Conservation (phyloP, 176 grass and related monocot species). For the Cenchrus fungigraminus region DNA sequence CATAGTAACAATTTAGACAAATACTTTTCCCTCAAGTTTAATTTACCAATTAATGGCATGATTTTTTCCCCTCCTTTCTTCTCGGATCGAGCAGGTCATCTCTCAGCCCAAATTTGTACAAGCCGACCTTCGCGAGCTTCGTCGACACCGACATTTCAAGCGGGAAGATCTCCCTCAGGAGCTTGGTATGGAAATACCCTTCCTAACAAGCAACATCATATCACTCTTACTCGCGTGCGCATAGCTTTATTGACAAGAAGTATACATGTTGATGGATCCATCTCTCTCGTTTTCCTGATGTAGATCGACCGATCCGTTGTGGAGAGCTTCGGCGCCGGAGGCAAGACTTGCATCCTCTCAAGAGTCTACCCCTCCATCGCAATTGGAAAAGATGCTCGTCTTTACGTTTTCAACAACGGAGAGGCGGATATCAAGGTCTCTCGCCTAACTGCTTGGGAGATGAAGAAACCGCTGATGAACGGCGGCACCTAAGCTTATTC, state of each 20-base stretch:
- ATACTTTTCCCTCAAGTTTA: background rate
- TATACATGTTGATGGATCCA: background rate
- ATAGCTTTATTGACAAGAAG: background rate
- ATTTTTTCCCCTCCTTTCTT: background rate
- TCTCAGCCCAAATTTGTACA: constrained; percentile 50
- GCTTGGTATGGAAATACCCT: constrained; percentile 37
- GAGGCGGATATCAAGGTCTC: constrained; percentile 44
- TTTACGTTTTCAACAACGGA: constrained; percentile 79
- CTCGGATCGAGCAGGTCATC: constrained; percentile 49
- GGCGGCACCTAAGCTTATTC: background rate
- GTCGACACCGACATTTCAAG: constrained; percentile 51
- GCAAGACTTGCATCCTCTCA: constrained; percentile 66
- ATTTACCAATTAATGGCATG: background rate
- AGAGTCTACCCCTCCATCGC: constrained; percentile 60
- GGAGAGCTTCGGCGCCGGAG: constrained; percentile 66
- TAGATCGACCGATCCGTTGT: constrained; percentile 74
- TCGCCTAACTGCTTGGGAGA: constrained; percentile 52
- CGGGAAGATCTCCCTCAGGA: constrained; percentile 59
- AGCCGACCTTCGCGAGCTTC: constrained; percentile 70
- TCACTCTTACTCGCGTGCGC: background rate
- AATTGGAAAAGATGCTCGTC: constrained; percentile 39
- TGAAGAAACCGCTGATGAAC: constrained; percentile 61
- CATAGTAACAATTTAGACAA: background rate
- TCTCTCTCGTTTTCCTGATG: background rate
- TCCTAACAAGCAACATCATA: background rate